Evolutionary conservation across 306 rosid species (phyloP), one percentile per base, ranked within the genome.

Genomic region (Gynostemma pentaphyllum): DNA sequence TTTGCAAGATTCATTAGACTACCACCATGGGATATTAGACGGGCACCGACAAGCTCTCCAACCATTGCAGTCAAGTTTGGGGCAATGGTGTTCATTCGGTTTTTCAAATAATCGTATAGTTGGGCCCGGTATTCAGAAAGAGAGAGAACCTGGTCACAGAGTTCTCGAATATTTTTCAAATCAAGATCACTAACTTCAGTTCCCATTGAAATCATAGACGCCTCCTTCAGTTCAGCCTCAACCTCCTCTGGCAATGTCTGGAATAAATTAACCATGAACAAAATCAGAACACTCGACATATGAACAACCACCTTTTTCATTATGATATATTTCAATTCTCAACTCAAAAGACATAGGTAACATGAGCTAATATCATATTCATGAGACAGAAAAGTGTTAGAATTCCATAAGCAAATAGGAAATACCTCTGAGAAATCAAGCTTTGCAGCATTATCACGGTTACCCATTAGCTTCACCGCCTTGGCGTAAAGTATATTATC

Each of bases 31-130:
- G 99, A 90, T 53, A 92, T 92, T 72, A 92, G 96, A 55, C 99
- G 94, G 67, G 99, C 99, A 73, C 96, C 96, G 30, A 92, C 96
- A 10, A 92, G 95, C 78, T 92, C 99, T 37, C 99, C 95, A 16
- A 92, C 95, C 64, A 92, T 72, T 24, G 88, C 88, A 60, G 99
- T 92, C 85, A 92, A 84, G 76, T 92, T 92, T 23, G 96, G 96
- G 8, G 99, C 95, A 68, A 88, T 88, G 65, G 88, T 82, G 77
- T 81, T 86, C 99, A 92, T 92, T 81, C 94, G 79, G 68, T 76
- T 92, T 70, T 88, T 92, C 0, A 92, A 70, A 78, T 92, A 92
- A 70, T 92, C 99, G 56, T 74, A 88, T 8, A 88, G 87, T 59
- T 82, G 90, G 13, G 95, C 94, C 71, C 96, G 79, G 81, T 92